Evolutionary conservation across 192 early-diverging fungal genomes (phyloP), one percentile per base, ranked within the genome.

Genomic region (Coemansia sp.): DNA sequence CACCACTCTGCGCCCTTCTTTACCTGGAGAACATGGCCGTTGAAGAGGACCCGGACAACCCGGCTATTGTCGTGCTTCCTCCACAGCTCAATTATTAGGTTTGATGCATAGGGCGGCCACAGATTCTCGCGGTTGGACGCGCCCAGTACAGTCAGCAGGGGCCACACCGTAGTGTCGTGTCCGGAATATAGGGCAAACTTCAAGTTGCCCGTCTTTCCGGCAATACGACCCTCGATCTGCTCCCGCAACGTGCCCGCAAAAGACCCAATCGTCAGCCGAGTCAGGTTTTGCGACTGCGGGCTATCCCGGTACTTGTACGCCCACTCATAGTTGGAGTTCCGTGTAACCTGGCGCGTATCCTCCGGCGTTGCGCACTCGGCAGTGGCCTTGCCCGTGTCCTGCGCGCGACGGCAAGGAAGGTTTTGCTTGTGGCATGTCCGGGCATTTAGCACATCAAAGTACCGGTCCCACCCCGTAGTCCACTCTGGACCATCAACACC

Each of bases 91-190:
- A 80, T 55, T 4, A 74, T 25, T 4, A 82, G 30, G 20, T 77
- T 64, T 3, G 76, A 76, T 12, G 63, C 76, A 34, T 80, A 82
- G 4, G 78, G 68, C 6, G 78, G 80, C 80, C 80, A 82, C 16
- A 65, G 38, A 32, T 52, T 69, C 38, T 59, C 40, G 9, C 25
- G 30, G 44, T 72, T 37, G 8, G 53, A 49, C 1, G 60, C 56
- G 0, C 47, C 60, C 7, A 82, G 56, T 7, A 65, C 46, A 7
- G 29, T 52, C 9, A 78, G 46, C n/a, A 82, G 44, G 10, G 65
- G 64, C 27, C 59, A 48, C 20, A 82, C 25, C 0, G 80, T 74
- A 12, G 60, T 45, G 44, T 80, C 78, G 31, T 78, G 80, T 0
- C 56, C 74, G 7, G 78, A 80, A 42, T 76, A 80, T 5, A 82